Evolutionary conservation across 2,329 filamentous ascomycete genomes (phyloP).

Genomic region (Venturia effusa): DNA sequence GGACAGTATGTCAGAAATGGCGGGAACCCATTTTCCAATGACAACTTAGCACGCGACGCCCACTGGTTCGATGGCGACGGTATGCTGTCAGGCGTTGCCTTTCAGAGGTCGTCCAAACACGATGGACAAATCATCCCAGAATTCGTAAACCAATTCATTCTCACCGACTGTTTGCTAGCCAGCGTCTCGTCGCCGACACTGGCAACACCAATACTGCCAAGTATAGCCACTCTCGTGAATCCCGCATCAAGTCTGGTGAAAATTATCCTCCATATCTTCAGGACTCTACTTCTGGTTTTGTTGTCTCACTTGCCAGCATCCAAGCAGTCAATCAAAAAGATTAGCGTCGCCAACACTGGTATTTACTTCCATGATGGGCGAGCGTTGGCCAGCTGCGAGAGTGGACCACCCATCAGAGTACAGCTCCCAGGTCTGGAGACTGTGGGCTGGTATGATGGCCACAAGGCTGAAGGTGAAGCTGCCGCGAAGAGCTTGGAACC

Average conservation of each 20-base stretch:
- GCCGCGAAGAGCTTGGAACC: slow-evolving; percentile 17
- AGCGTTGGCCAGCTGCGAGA: slow-evolving; percentile 60
- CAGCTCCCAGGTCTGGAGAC: slow-evolving; percentile 54
- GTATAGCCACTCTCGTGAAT: slow-evolving; percentile 55
- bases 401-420: slow-evolving; percentile 57
- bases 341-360: slow-evolving; percentile 60
- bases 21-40: slow-evolving; percentile 54
- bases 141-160: slow-evolving; percentile 59
- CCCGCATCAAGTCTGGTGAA: slow-evolving; percentile 42
- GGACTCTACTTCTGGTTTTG: slow-evolving; percentile 47
- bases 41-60: slow-evolving; percentile 49
- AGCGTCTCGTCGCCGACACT: slow-evolving; percentile 1
- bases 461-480: slow-evolving; percentile 42
- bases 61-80: slow-evolving; percentile 71
- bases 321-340: slow-evolving; percentile 48
- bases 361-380: slow-evolving; percentile 58
- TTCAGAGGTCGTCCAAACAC: slow-evolving; percentile 33
- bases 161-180: slow-evolving; percentile 55
- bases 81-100: slow-evolving; percentile 60
- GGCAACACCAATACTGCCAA: slow-evolving; percentile 47
- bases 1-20: slow-evolving; percentile 66
- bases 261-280: slow-evolving; percentile 42
- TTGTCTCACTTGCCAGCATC: slow-evolving; percentile 48
- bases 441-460: slow-evolving; percentile 59
- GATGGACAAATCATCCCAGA: slow-evolving; percentile 40